Evolutionary conservation across 1,284 basidiomycete genomes (phyloP).

Genomic region (Bjerkandera adusta): DNA sequence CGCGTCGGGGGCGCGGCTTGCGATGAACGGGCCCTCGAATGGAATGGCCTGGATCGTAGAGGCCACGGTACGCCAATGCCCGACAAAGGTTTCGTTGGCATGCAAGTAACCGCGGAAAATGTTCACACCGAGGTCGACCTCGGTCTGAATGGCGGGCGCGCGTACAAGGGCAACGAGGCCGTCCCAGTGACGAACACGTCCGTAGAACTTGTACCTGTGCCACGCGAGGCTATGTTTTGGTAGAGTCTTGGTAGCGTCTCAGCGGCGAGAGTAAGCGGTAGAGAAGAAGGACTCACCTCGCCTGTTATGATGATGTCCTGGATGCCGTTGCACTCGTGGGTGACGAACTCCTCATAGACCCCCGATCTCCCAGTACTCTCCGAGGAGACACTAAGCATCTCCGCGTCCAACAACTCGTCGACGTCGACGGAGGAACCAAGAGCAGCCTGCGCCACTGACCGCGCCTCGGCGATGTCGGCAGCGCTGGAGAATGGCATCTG

Average conservation of each 20-base stretch:
- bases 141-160: constrained; percentile 34
- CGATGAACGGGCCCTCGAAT: constrained; percentile 54
- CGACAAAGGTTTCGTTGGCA: constrained; percentile 61
- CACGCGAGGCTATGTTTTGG: constrained; percentile 54
- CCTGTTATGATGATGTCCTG: constrained; percentile 59
- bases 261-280: not conserved
- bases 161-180: constrained; percentile 64
- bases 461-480: not conserved
- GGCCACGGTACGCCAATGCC: constrained; percentile 55
- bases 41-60: constrained; percentile 36
- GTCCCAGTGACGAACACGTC: constrained; percentile 65
- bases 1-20: constrained; percentile 12
- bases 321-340: constrained; percentile 44
- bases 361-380: constrained; percentile 21
- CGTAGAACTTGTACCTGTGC: constrained; percentile 56
- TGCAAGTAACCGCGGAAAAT: constrained; percentile 70
- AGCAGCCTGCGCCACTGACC: not conserved
- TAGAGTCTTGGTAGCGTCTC: constrained; percentile 43
- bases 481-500: too few species aligned
- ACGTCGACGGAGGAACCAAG: constrained; percentile 10
- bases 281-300: constrained; percentile 32
- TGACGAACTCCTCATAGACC: constrained; percentile 21
- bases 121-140: constrained; percentile 40
- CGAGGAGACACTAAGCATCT: constrained; percentile 23
- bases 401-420: constrained; percentile 29